These are phyloP conservation scores for Xanthoconium stramineum DNA, from an alignment of 768 basidiomycete species.

Conservation along the genomic window DNA sequence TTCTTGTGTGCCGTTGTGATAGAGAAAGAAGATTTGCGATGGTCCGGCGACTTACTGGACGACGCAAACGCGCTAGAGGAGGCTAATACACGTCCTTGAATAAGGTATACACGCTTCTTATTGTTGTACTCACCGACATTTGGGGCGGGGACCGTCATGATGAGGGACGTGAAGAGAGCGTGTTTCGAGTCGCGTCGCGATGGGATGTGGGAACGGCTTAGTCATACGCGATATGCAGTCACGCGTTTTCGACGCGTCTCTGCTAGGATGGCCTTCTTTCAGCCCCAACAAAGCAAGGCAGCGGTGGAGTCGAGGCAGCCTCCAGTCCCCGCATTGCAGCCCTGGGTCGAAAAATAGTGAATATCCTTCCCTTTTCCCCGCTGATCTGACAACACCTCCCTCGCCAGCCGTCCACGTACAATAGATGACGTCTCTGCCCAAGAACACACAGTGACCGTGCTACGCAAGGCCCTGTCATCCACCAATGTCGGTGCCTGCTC, in stretches of 20 bases:
- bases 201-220: conserved; percentile 29
- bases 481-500: conserved; percentile 67
- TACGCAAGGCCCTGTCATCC: conserved; percentile 85
- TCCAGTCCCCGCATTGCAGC: conserved; percentile 63
- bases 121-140: conserved; percentile 15
- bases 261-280: conserved; percentile 64
- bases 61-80: conserved; percentile 6
- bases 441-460: conserved; percentile 91
- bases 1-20: conserved; percentile 38
- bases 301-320: conserved; percentile 40
- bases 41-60: conserved; percentile 15
- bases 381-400: conserved; percentile 4
- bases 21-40: neutral
- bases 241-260: conserved; percentile 48
- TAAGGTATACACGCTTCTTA: conserved; percentile 1
- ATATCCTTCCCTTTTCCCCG: conserved; percentile 21
- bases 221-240: conserved; percentile 38
- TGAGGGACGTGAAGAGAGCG: conserved; percentile 10
- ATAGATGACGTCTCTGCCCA: conserved; percentile 98
- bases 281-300: conserved; percentile 40
- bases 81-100: conserved; percentile 11
- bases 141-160: conserved; percentile 20
- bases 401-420: conserved; percentile 84
- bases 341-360: conserved; percentile 99
- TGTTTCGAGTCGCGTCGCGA: conserved; percentile 23